A percentile compares a stretch with the other conserved stretches of the same genome.
Evolutionary conservation across 2,329 filamentous ascomycete species (phyloP).

Genomic region (Ceratocystis smalleyi): DNA sequence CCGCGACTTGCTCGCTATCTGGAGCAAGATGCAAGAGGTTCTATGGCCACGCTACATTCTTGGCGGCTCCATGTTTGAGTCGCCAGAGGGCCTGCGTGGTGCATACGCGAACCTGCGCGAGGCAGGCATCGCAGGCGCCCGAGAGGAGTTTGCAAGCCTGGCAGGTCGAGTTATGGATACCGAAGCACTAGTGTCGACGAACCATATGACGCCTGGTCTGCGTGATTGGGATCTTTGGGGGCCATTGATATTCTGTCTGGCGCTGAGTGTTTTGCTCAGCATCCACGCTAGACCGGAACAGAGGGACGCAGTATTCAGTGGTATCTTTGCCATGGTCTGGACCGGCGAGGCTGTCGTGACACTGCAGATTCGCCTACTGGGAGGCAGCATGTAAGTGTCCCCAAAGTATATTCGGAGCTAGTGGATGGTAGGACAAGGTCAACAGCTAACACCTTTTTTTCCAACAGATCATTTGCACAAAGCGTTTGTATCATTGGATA

Average conservation of each 20-base stretch:
- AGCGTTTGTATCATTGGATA: constrained; percentile 97
- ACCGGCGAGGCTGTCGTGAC: constrained; percentile 92
- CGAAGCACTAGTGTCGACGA: constrained; percentile 43
- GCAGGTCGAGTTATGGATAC: constrained; percentile 48
- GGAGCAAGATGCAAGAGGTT: constrained; percentile 97
- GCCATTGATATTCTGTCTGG: constrained; percentile 80
- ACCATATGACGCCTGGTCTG: constrained; percentile 73
- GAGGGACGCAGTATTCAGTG: constrained; percentile 79
- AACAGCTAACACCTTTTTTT: constrained; percentile 6
- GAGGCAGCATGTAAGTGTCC: constrained; percentile 78
- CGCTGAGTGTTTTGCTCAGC: constrained; percentile 76
- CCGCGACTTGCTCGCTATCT: constrained; percentile 79
- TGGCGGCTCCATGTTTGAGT: constrained; percentile 48
- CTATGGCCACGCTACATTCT: constrained; percentile 91
- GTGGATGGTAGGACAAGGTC: background rate
- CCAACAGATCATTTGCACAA: constrained; percentile 78
- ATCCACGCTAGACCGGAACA: constrained; percentile 66
- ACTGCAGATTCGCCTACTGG: constrained; percentile 90
- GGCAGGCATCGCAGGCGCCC: constrained; percentile 41
- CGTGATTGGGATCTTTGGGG: constrained; percentile 98
- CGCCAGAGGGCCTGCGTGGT: constrained; percentile 38
- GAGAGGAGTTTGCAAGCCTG: constrained; percentile 46
- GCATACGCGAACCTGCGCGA: constrained; percentile 47
- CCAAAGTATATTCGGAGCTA: background rate
- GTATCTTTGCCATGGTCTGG: constrained; percentile 94